These are phyloP conservation scores for Talaromyces sp. DNA, from an alignment of 2,329 filamentous ascomycete species.

Conservation along the genomic window DNA sequence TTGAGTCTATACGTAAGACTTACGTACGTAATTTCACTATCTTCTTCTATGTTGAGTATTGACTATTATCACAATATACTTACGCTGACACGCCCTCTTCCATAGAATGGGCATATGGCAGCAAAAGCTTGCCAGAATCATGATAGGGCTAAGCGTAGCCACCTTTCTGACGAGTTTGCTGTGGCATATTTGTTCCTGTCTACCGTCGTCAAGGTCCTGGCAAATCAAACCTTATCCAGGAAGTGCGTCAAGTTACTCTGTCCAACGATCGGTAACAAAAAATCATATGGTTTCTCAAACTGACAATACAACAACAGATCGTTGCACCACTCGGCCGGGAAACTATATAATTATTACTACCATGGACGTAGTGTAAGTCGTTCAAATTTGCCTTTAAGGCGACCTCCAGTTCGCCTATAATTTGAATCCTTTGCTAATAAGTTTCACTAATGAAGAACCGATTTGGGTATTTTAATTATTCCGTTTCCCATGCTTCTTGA, in stretches of 20 bases:
- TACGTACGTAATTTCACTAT: slow-evolving; percentile 9
- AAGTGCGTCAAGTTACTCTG: neutral
- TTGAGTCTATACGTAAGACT: slow-evolving; percentile 15
- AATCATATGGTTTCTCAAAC: neutral
- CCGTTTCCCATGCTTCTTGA: slow-evolving; percentile 15
- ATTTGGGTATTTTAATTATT: slow-evolving; percentile 14
- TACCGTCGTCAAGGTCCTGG: slow-evolving; percentile 12
- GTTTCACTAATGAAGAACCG: slow-evolving; percentile 9
- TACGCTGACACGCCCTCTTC: neutral
- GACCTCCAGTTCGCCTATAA: neutral
- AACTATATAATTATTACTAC: neutral
- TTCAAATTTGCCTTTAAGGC: neutral
- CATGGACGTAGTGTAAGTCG: neutral
- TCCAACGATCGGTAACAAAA: neutral
- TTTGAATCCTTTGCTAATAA: neutral
- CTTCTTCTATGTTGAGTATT: neutral
- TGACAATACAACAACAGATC: neutral
- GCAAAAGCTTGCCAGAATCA: slow-evolving; percentile 11
- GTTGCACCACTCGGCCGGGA: neutral
- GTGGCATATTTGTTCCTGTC: slow-evolving; percentile 13
- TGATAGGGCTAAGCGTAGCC: slow-evolving; percentile 1
- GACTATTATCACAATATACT: neutral
- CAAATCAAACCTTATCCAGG: slow-evolving; percentile 14
- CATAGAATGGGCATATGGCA: slow-evolving; percentile 15
- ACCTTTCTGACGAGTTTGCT: slow-evolving; percentile 13